These are phyloP conservation scores for Diutina catenulata DNA, from an alignment of 1,139 yeast genomes.

Conservation along the genomic window DNA sequence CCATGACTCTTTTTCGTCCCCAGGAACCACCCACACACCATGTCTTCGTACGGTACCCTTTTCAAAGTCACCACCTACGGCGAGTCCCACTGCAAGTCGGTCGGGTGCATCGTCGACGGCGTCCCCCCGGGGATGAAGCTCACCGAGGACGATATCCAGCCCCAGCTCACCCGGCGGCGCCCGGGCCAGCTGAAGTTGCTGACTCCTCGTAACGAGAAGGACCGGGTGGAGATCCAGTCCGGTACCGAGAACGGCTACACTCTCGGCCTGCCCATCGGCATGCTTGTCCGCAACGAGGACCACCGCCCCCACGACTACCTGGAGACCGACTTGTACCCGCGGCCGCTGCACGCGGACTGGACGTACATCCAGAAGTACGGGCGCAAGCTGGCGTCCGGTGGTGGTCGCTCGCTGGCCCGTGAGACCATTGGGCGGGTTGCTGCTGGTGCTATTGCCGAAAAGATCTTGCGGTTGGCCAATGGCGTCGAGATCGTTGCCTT, in stretches of 20 bases:
- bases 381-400: constrained; percentile 86
- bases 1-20: too few relatives aligned
- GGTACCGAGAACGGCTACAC: constrained; percentile 90
- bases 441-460: constrained; percentile 97
- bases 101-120: constrained; percentile 97
- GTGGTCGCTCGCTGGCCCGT: constrained; percentile 95
- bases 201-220: constrained; percentile 94
- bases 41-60: constrained; percentile 35
- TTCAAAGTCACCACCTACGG: constrained; percentile 87
- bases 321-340: constrained; percentile 89
- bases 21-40: too few relatives aligned
- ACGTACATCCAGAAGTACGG: constrained; percentile 89
- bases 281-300: constrained; percentile 87
- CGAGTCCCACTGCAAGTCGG: constrained; percentile 96
- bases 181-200: constrained; percentile 92
- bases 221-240: constrained; percentile 81
- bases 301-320: constrained; percentile 94
- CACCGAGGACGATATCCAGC: constrained; percentile 82
- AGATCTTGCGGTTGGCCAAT: constrained; percentile 63
- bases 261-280: constrained; percentile 90
- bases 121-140: constrained; percentile 91
- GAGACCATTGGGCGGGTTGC: constrained; percentile 98
- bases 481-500: constrained; percentile 93
- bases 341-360: constrained; percentile 97
- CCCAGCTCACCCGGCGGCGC: constrained; percentile 91